phyloP scores from a whole-genome alignment of 768 basidiomycete genomes.

The Tubosaeta brunneosetosa region DNA sequence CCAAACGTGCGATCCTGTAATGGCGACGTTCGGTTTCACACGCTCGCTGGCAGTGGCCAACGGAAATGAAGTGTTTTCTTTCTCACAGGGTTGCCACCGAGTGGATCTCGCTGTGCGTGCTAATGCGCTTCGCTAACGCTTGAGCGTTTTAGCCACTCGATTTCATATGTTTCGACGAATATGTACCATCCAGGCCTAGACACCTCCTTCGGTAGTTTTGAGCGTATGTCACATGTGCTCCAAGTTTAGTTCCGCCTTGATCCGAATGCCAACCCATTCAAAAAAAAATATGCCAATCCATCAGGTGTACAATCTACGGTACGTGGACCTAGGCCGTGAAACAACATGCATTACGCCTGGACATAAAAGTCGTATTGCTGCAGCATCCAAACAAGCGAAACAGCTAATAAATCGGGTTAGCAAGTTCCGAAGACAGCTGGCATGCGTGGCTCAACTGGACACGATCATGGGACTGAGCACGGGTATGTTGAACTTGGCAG shows the following conservation, averaged over 20 bases:
- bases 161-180: slow-evolving; percentile 12
- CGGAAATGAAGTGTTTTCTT: slow-evolving; percentile 1
- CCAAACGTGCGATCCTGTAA: not conserved
- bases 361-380: slow-evolving; percentile 80
- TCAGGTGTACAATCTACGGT: not conserved
- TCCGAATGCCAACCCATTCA: slow-evolving; percentile 4
- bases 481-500: slow-evolving; percentile 56
- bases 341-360: slow-evolving; percentile 24
- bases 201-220: not conserved
- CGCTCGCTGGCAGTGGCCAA: not conserved
- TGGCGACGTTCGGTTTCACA: slow-evolving; percentile 10
- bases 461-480: slow-evolving; percentile 77
- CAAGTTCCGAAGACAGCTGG: slow-evolving; percentile 11
- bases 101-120: not conserved
- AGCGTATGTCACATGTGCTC: not conserved
- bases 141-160: not conserved
- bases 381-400: slow-evolving; percentile 81
- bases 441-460: slow-evolving; percentile 58
- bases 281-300: not conserved
- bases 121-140: not conserved
- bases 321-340: not conserved
- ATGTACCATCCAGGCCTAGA: not conserved
- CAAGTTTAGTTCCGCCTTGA: slow-evolving; percentile 2
- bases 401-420: slow-evolving; percentile 38
- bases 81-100: not conserved